Conservation (phyloP, 139 green algal species). For the Coelastrella sp. region DNA sequence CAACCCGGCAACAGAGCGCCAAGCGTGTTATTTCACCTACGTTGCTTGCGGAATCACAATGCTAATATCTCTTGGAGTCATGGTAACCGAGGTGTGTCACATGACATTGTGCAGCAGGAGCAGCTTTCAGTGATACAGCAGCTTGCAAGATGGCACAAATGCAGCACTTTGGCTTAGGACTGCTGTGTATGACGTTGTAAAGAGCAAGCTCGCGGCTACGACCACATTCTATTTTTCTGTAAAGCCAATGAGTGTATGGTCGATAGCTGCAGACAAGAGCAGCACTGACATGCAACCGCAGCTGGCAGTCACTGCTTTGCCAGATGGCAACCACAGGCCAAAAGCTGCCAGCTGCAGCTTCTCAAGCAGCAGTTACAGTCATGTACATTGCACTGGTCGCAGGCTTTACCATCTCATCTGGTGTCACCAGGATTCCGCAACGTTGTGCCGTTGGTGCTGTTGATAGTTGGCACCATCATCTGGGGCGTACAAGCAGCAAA, state of each 20-base stretch:
- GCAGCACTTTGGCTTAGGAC: no score
- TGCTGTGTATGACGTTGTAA: no score
- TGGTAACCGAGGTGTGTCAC: neutral
- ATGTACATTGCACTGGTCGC: neutral
- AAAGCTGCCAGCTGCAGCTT: neutral
- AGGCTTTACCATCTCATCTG: neutral
- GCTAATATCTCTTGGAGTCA: conserved; percentile 5
- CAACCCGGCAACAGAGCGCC: neutral
- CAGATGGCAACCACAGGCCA: no score
- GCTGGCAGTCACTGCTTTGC: no score
- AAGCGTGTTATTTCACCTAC: neutral
- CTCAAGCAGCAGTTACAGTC: neutral
- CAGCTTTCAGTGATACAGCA: neutral
- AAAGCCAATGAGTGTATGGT: no score
- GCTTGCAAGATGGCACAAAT: neutral
- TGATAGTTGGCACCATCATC: neutral
- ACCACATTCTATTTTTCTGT: no score
- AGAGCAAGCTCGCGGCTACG: no score
- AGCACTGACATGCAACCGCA: no score
- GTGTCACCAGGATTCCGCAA: conserved; percentile 23
- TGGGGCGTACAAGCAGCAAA: conserved; percentile 6
- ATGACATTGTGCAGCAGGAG: neutral
- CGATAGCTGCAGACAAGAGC: no score
- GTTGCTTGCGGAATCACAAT: neutral
- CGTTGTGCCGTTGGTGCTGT: conserved; percentile 19